A percentile compares a stretch with the other conserved stretches of the same genome.
phyloP scores from a whole-genome alignment of 2,329 filamentous ascomycete species.

The Fusarium nanum region DNA sequence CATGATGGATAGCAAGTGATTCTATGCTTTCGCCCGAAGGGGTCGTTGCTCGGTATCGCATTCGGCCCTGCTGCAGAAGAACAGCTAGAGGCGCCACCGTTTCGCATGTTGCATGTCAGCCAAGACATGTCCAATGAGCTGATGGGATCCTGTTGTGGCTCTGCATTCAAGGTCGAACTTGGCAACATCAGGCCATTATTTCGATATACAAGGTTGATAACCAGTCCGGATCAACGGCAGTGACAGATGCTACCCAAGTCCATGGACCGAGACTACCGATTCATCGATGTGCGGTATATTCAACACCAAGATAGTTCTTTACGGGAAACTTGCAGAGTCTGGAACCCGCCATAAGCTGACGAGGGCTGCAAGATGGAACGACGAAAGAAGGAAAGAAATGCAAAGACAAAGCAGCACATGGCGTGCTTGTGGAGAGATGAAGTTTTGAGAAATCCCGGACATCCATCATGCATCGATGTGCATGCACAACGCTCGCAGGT shows the following conservation, averaged over 20 bases:
- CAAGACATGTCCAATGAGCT: constrained; percentile 33
- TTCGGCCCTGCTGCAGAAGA: constrained; percentile 17
- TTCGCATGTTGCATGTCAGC: constrained; percentile 25
- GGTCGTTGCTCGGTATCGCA: constrained; percentile 12
- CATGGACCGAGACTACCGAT: constrained; percentile 9
- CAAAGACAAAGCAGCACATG: constrained; percentile 2
- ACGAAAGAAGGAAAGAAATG: constrained; percentile 4
- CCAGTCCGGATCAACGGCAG: constrained; percentile 9
- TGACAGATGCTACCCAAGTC: constrained; percentile 4
- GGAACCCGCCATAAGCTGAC: constrained; percentile 16
- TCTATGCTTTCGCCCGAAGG: constrained; percentile 2
- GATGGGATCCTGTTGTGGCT: constrained; percentile 9
- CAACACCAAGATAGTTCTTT: background rate
- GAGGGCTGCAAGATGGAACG: constrained; percentile 8
- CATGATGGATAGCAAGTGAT: constrained; percentile 50
- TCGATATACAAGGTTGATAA: constrained; percentile 5
- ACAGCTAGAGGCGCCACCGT: constrained; percentile 8
- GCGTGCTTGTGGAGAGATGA: constrained; percentile 12
- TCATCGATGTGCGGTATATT: constrained; percentile 7
- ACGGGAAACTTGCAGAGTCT: constrained; percentile 20
- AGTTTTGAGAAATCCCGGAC: constrained; percentile 9
- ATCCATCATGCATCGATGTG: constrained; percentile 27
- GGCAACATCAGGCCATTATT: constrained; percentile 41
- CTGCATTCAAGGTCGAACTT: constrained; percentile 13
- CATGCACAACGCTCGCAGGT: background rate